Conservation (phyloP, 441 rosid species). For the Erodium trifolium region DNA sequence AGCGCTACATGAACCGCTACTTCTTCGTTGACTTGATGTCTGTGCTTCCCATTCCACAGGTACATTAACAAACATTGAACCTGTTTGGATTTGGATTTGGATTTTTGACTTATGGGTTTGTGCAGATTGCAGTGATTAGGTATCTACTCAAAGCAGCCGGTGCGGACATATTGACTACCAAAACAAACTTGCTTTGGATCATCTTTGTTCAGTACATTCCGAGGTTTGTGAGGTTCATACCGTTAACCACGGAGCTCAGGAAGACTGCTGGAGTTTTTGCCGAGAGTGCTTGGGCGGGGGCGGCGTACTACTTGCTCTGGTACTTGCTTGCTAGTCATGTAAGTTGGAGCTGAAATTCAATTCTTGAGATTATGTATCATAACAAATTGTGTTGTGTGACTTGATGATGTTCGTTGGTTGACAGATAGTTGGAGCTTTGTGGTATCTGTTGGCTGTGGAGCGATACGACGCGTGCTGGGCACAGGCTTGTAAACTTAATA, state of each 20-base stretch:
- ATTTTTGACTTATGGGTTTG: not conserved
- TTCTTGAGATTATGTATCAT: too few relatives aligned
- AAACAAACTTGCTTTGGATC: constrained; percentile 43
- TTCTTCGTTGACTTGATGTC: constrained; percentile 75
- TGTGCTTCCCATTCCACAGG: constrained; percentile 92
- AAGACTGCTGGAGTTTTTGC: constrained; percentile 85
- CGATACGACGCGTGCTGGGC: constrained; percentile 71
- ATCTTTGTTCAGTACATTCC: constrained; percentile 72
- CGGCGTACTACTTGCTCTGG: constrained; percentile 89
- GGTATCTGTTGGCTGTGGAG: constrained; percentile 79
- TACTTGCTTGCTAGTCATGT: constrained; percentile 91
- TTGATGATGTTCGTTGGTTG: constrained; percentile 10
- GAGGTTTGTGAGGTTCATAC: constrained; percentile 63
- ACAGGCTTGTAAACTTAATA: constrained; percentile 37
- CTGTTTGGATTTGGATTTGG: too few relatives aligned
- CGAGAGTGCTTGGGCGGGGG: constrained; percentile 83
- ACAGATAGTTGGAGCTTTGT: constrained; percentile 54
- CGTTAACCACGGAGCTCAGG: constrained; percentile 68
- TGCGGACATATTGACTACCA: constrained; percentile 57
- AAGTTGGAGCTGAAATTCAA: constrained; percentile 20
- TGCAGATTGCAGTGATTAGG: constrained; percentile 71
- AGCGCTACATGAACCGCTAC: constrained; percentile 56
- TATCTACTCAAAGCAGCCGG: constrained; percentile 51
- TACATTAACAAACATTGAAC: too few relatives aligned
- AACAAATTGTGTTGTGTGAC: not conserved